phyloP scores from a whole-genome alignment of 2,329 filamentous ascomycete genomes.

The Ophiocordyceps camponoti-saundersi region DNA sequence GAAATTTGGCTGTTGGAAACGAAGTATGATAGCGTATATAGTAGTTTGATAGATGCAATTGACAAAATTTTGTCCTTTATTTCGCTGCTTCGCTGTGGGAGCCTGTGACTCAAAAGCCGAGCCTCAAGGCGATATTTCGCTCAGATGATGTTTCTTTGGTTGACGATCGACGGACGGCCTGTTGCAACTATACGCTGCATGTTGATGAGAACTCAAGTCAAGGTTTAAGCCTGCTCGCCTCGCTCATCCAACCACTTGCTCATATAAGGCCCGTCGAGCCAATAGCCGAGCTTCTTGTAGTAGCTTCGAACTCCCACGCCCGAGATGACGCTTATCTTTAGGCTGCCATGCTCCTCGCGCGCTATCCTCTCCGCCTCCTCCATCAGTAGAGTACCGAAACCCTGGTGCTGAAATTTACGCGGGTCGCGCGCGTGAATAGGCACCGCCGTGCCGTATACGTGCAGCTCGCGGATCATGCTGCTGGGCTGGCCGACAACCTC shows the following conservation, averaged over 20 bases:
- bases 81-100: too few species aligned
- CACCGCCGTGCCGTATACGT: conserved; percentile 96
- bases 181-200: too few species aligned
- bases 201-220: too few species aligned
- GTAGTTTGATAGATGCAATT: too few species aligned
- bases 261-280: conserved; percentile 80
- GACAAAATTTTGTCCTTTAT: too few species aligned
- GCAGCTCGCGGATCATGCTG: conserved; percentile 81
- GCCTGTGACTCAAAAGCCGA: too few species aligned
- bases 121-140: too few species aligned
- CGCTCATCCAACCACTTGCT: conserved; percentile 44
- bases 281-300: conserved; percentile 85
- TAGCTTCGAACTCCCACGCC: conserved; percentile 92
- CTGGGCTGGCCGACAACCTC: conserved; percentile 78
- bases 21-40: too few species aligned
- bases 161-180: too few species aligned
- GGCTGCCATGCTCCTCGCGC: conserved; percentile 79
- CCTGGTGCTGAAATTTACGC: conserved; percentile 95
- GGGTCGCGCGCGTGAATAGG: conserved; percentile 91
- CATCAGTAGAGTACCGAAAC: conserved; percentile 92
- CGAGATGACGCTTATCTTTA: conserved; percentile 94
- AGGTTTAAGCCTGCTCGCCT: conserved; percentile 3
- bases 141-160: too few species aligned
- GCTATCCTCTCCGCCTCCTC: conserved; percentile 95
- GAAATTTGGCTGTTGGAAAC: too few species aligned